Percentiles rank a stretch among this genome's conserved stretches.
These are phyloP conservation scores for Coniochaeta sp. DNA, from an alignment of 2,329 filamentous ascomycete species.

Conservation along the genomic window DNA sequence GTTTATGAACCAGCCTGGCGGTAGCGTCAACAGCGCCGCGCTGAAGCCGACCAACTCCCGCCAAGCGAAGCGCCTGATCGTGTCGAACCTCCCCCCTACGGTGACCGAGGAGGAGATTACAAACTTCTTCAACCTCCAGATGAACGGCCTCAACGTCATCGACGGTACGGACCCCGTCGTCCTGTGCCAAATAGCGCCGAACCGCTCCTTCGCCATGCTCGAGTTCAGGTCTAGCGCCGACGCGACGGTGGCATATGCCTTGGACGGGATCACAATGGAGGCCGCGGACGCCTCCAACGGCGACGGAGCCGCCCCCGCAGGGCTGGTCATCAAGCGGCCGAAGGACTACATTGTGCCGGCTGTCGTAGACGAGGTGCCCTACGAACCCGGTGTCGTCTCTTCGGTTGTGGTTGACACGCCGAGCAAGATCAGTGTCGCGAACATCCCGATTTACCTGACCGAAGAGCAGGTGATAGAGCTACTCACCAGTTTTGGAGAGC, in stretches of 20 bases:
- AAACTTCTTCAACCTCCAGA: slow-evolving; percentile 89
- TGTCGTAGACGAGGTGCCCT: slow-evolving; percentile 63
- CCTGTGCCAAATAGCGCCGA: slow-evolving; percentile 72
- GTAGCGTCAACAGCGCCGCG: slow-evolving; percentile 63
- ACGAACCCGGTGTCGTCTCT: slow-evolving; percentile 67
- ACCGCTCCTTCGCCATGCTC: slow-evolving; percentile 73
- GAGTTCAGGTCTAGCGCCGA: slow-evolving; percentile 87
- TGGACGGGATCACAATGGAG: slow-evolving; percentile 87
- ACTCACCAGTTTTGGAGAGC: slow-evolving; percentile 80
- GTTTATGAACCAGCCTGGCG: slow-evolving; percentile 85
- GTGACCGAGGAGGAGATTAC: slow-evolving; percentile 70
- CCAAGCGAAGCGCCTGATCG: slow-evolving; percentile 86
- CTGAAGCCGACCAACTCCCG: slow-evolving; percentile 90
- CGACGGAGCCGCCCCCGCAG: slow-evolving; percentile 44
- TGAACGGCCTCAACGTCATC: slow-evolving; percentile 93
- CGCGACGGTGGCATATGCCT: slow-evolving; percentile 81
- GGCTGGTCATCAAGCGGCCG: slow-evolving; percentile 74
- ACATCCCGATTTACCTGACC: slow-evolving; percentile 78
- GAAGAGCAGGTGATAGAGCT: slow-evolving; percentile 92
- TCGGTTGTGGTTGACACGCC: slow-evolving; percentile 82
- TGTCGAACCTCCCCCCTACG: slow-evolving; percentile 70
- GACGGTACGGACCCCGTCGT: slow-evolving; percentile 78
- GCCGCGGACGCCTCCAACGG: slow-evolving; percentile 53
- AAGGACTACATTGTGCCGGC: slow-evolving; percentile 96
- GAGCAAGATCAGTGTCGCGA: slow-evolving; percentile 90